These are phyloP conservation scores for Eimeria acervulina DNA, from an alignment of 169 alveolate species.

Conservation along the genomic window DNA sequence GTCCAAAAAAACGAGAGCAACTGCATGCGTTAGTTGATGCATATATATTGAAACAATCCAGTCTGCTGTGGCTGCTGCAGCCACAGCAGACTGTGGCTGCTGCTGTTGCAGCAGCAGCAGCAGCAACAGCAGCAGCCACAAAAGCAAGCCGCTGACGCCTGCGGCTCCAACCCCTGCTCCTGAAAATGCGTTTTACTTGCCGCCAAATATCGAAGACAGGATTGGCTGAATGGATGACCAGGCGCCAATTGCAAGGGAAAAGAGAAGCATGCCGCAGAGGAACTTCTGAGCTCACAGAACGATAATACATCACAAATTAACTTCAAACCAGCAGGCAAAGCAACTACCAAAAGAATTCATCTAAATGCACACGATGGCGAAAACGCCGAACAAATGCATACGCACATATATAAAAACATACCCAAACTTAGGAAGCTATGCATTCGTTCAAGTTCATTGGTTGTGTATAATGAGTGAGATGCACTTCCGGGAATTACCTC, in stretches of 20 bases:
- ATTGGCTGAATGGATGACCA: conserved; percentile 55
- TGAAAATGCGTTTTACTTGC: background rate
- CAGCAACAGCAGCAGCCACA: background rate
- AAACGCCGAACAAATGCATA: background rate
- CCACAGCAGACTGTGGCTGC: background rate
- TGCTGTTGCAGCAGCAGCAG: background rate
- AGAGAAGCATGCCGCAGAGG: conserved; percentile 54
- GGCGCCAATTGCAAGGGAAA: conserved; percentile 64
- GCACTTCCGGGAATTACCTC: conserved; percentile 26
- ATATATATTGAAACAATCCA: background rate
- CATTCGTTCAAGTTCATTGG: background rate
- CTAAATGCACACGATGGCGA: background rate
- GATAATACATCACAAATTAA: background rate
- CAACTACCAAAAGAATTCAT: background rate
- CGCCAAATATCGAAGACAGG: background rate
- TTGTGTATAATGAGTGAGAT: background rate
- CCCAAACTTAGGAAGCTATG: background rate
- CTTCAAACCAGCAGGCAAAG: background rate
- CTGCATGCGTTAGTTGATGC: background rate
- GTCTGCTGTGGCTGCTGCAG: background rate
- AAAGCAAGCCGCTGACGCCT: background rate
- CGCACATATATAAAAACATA: background rate
- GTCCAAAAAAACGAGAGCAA: background rate
- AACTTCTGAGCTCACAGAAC: conserved; percentile 22
- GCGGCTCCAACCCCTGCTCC: background rate